Conservation (phyloP, 2,329 filamentous ascomycete genomes). For the Ceratocystis papillata region DNA sequence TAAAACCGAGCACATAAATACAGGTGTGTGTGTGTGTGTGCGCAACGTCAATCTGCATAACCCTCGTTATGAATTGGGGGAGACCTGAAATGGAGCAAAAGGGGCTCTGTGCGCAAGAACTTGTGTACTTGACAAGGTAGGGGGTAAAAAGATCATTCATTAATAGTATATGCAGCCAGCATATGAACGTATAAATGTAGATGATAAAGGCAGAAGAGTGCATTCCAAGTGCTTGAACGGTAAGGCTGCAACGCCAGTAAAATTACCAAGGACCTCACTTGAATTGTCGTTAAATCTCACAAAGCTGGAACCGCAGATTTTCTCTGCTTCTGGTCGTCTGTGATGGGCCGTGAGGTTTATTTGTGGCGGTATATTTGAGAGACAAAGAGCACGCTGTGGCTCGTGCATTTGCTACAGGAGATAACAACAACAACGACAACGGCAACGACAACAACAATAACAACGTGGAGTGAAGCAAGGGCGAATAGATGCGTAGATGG, state of each 20-base stretch:
- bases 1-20: not conserved
- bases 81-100: not conserved
- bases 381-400: not conserved
- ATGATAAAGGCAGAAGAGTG: too few species aligned
- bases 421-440: not conserved
- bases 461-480: too few species aligned
- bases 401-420: not conserved
- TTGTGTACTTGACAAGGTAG: not conserved
- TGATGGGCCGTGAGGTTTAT: not conserved
- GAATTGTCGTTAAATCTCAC: not conserved
- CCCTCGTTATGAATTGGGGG: not conserved
- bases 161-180: too few species aligned
- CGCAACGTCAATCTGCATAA: not conserved
- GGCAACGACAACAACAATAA: too few species aligned
- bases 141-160: not conserved
- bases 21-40: not conserved
- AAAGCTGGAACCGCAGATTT: not conserved
- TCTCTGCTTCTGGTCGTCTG: not conserved
- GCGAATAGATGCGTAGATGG: too few species aligned
- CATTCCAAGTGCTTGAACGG: not conserved
- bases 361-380: not conserved
- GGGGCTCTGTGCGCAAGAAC: not conserved
- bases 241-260: not conserved
- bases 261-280: constrained; percentile 2
- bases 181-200: too few species aligned